Evolutionary conservation across 441 rosid species (phyloP).

Genomic region (Gossypium gossypioides): DNA sequence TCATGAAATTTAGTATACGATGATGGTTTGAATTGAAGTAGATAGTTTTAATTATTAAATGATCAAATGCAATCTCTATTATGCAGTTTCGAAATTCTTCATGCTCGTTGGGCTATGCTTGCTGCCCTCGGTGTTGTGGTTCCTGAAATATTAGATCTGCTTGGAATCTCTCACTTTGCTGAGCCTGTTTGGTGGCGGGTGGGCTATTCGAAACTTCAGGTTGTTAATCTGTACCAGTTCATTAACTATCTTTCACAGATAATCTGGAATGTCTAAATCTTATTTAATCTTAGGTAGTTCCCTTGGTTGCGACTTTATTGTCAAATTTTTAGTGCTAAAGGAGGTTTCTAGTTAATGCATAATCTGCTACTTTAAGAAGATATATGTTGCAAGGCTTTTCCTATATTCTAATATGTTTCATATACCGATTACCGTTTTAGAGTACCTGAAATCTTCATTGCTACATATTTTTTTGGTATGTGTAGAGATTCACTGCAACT

Average conservation of each 20-base stretch:
- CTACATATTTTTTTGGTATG: background rate
- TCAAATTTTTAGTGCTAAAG: background rate
- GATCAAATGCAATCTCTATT: conserved; percentile 1
- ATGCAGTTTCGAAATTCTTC: conserved; percentile 80
- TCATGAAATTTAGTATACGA: background rate
- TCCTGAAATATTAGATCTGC: conserved; percentile 61
- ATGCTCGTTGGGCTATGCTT: conserved; percentile 98
- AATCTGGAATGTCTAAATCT: background rate
- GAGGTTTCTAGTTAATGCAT: background rate
- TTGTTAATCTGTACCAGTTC: conserved; percentile 9
- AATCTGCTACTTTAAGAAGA: background rate
- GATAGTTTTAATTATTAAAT: background rate
- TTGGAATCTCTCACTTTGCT: conserved; percentile 57
- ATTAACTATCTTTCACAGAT: background rate
- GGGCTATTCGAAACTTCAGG: conserved; percentile 89
- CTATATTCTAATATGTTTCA: background rate
- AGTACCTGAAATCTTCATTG: background rate
- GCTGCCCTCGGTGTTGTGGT: conserved; percentile 81
- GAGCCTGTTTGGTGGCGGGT: conserved; percentile 96
- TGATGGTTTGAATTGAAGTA: background rate
- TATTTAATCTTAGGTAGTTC: background rate
- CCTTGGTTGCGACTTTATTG: background rate
- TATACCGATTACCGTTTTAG: background rate
- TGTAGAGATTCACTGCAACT: background rate
- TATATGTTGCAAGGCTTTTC: background rate